phyloP scores from a whole-genome alignment of 495 filamentous ascomycete species.

The Daldinia loculata region DNA sequence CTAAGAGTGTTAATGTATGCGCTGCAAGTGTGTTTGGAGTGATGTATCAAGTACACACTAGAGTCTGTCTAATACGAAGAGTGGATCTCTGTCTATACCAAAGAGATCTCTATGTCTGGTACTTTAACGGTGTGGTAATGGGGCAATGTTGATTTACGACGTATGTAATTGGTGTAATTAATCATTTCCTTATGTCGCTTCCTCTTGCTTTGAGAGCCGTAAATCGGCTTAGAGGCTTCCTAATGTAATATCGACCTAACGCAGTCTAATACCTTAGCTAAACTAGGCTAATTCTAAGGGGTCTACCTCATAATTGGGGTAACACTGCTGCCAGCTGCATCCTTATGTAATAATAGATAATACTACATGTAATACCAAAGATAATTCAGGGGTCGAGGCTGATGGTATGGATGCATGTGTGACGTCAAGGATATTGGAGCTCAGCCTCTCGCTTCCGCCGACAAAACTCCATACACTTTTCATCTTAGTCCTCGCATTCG shows the following conservation, averaged over 20 bases:
- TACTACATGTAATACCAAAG: too few relatives aligned
- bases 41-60: neutral
- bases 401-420: slow-evolving; percentile 9
- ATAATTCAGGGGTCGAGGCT: slow-evolving; percentile 14
- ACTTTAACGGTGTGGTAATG: neutral
- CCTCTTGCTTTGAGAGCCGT: neutral
- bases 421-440: slow-evolving; percentile 34
- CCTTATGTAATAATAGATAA: slow-evolving; percentile 3
- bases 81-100: neutral
- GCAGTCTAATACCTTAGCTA: too few relatives aligned
- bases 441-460: slow-evolving; percentile 2
- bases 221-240: neutral
- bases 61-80: neutral
- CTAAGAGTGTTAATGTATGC: too few relatives aligned
- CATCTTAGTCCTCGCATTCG: neutral
- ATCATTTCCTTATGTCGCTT: neutral
- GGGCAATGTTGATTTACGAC: neutral
- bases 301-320: neutral
- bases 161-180: neutral
- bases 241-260: neutral
- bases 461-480: neutral
- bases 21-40: too few relatives aligned
- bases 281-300: too few relatives aligned
- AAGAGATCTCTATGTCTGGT: neutral
- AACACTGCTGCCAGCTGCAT: neutral